Evolutionary conservation across 2,329 filamentous ascomycete genomes (phyloP).

Genomic region (Pestalotiopsis sp.): DNA sequence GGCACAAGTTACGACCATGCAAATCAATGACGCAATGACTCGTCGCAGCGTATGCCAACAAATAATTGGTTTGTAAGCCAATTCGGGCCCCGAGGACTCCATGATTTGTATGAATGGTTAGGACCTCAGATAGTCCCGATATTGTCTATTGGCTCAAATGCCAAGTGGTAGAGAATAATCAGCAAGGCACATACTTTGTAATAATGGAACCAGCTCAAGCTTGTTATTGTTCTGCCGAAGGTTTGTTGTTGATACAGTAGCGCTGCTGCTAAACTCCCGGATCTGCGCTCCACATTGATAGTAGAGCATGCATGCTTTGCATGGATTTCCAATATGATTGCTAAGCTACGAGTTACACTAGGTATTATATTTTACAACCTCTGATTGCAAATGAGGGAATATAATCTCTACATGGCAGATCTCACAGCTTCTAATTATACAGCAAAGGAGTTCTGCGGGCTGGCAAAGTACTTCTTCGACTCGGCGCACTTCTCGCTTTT

Average conservation of each 20-base stretch:
- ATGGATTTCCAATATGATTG: background rate
- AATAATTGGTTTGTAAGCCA: background rate
- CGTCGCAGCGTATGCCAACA: background rate
- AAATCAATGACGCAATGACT: slow-evolving; percentile 2
- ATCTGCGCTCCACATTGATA: background rate
- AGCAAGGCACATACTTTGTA: background rate
- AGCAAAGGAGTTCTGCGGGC: slow-evolving; percentile 25
- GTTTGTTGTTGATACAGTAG: background rate
- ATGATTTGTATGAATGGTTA: background rate
- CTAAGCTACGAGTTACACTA: background rate
- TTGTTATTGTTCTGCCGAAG: background rate
- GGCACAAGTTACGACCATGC: background rate
- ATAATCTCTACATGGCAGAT: background rate
- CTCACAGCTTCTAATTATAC: slow-evolving; percentile 15
- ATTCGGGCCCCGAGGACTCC: background rate
- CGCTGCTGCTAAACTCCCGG: background rate
- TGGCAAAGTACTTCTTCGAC: slow-evolving; percentile 67
- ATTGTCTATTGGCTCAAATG: background rate
- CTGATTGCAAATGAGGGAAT: background rate
- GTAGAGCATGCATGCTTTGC: background rate
- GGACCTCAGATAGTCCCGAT: background rate
- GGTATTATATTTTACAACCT: background rate
- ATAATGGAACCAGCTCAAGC: background rate
- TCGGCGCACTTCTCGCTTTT: slow-evolving; percentile 85
- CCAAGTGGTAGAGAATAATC: background rate